Conservation (phyloP, 2,329 filamentous ascomycete species). For the Fusarium gaditjirri region DNA sequence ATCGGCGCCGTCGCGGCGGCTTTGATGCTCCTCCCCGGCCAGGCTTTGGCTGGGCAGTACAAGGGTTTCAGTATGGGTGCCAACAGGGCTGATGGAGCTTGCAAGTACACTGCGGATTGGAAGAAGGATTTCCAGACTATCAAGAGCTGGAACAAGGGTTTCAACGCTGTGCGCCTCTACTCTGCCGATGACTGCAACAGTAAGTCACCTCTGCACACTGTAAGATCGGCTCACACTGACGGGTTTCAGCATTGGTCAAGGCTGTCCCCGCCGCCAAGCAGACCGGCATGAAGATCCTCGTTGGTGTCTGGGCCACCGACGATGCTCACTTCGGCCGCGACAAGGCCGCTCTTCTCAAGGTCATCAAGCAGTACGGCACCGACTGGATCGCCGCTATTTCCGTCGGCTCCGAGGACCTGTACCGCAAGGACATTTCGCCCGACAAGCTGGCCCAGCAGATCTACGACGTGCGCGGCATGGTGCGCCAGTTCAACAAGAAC, state of each 20-base stretch:
- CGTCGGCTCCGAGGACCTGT: slow-evolving; percentile 41
- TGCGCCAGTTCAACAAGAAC: slow-evolving; percentile 38
- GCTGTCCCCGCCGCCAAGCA: slow-evolving; percentile 42
- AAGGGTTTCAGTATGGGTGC: slow-evolving; percentile 42
- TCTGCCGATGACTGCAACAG: slow-evolving; percentile 38
- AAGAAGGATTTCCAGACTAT: slow-evolving; percentile 42
- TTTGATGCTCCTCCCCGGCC: slow-evolving; percentile 31
- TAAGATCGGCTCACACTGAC: background rate
- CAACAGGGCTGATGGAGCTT: slow-evolving; percentile 36
- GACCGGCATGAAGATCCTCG: slow-evolving; percentile 38
- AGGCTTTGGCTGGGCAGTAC: slow-evolving; percentile 38
- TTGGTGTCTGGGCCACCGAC: slow-evolving; percentile 40
- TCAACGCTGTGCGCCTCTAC: slow-evolving; percentile 41
- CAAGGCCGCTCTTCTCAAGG: slow-evolving; percentile 40
- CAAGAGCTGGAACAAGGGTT: slow-evolving; percentile 42
- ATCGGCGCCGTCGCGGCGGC: slow-evolving; percentile 28
- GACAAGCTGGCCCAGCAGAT: slow-evolving; percentile 41
- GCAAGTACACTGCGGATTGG: slow-evolving; percentile 41
- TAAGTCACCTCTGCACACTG: background rate
- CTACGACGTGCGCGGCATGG: slow-evolving; percentile 43
- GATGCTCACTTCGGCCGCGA: slow-evolving; percentile 39
- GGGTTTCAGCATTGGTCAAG: slow-evolving; percentile 32
- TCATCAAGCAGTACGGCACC: slow-evolving; percentile 41
- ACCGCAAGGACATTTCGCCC: slow-evolving; percentile 39
- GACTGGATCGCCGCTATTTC: slow-evolving; percentile 40